Evolutionary conservation across 1,284 basidiomycete genomes (phyloP), one percentile per base, ranked within the genome.

Genomic region (Sporisorium sorghi): DNA sequence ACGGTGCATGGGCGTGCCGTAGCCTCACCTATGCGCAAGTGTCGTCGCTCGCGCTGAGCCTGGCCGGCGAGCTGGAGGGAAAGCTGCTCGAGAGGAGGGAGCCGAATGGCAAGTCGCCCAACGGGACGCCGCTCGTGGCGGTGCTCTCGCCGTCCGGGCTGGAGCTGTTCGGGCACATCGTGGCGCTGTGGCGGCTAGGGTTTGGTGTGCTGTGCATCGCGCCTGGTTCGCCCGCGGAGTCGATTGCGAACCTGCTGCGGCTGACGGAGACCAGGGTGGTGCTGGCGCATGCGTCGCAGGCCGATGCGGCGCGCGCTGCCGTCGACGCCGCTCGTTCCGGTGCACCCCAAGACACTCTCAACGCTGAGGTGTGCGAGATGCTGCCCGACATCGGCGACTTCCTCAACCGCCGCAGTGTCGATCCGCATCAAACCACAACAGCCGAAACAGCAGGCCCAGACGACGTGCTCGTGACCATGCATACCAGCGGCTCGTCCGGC

Each of bases 401-500:
- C 14, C 14, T 57, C 21, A 14, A 53, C 21, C 17, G 50, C 21
- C 17, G 50, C 9, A 37, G 17, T 1, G 14, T 19, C 8, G 37
- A 19, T n/a, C 14, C n/a, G 37, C 35, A n/a, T n/a, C 11, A 23
- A 6, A 51, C 26, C 7, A 30, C 14, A 19, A 33, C 17, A 19
- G 26, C 15, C 21, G 19, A 28, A 6, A 39, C 23, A 5, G 57
- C 77, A 2, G 65, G 69, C 17, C 56, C 66, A 6, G 73, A 83
- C 17, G 80, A 88, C 21, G 86, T 87, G 2, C 85, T 87, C 12
- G 87, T 89, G 11, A 87, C 90, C 56, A 84, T 90, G n/a, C 90
- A 90, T 71, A 90, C 89, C 4, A 88, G 87, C 1, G 89, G 90
- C 37, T 89, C 89, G 14, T 88, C 88, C 7, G 85, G 88, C 24